Evolutionary conservation across 768 basidiomycete species (phyloP).

Genomic region (Mrakia frigida): DNA sequence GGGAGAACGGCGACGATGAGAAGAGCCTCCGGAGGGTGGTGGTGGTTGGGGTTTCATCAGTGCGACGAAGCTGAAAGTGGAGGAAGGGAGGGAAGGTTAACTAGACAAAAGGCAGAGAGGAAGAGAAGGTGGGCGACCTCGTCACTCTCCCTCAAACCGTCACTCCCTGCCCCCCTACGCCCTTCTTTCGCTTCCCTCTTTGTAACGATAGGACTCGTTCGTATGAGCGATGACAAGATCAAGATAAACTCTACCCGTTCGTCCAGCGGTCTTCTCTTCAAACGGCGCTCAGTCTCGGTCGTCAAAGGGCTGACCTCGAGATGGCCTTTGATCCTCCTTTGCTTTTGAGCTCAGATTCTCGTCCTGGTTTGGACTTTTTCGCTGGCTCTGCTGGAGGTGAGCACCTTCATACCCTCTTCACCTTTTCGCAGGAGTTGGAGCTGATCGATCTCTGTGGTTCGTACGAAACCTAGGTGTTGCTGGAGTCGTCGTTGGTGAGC

Average conservation of each 20-base stretch:
- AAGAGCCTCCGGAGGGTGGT: background rate
- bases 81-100: background rate
- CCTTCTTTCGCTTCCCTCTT: too few species aligned
- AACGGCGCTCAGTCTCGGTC: too few species aligned
- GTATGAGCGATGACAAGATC: background rate
- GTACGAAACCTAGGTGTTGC: slow-evolving; percentile 51
- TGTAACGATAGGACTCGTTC: background rate
- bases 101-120: background rate
- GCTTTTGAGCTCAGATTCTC: slow-evolving; percentile 14
- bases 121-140: background rate
- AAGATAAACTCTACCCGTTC: background rate
- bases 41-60: background rate
- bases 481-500: slow-evolving; percentile 54
- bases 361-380: slow-evolving; percentile 65
- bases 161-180: background rate
- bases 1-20: background rate
- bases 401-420: slow-evolving; percentile 7
- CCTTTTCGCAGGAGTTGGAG: too few species aligned
- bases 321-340: background rate
- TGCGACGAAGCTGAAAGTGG: background rate
- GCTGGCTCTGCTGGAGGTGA: slow-evolving; percentile 67
- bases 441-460: background rate
- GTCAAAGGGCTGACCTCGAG: background rate
- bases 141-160: background rate
- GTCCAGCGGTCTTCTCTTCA: background rate